Conservation (phyloP, 2,329 filamentous ascomycete species). For the Xylaria multiplex region DNA sequence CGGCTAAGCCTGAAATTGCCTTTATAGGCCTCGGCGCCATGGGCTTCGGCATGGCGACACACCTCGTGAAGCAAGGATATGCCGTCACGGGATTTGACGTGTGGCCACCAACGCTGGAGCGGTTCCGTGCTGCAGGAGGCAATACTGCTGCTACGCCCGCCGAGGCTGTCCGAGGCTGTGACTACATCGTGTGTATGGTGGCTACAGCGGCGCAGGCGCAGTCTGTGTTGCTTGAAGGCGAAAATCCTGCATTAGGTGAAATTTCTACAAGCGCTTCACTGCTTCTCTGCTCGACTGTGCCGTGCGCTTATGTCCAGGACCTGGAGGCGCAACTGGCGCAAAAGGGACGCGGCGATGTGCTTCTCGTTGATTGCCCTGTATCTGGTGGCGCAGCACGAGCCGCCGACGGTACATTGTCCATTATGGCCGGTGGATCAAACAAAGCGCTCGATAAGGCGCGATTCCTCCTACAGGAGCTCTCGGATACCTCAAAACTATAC, state of each 20-base stretch:
- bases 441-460: conserved; percentile 66
- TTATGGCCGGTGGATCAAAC: conserved; percentile 74
- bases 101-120: conserved; percentile 72
- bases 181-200: conserved; percentile 78
- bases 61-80: conserved; percentile 75
- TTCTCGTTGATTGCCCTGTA: conserved; percentile 76
- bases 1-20: conserved; percentile 57
- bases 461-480: conserved; percentile 71
- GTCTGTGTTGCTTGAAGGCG: conserved; percentile 69
- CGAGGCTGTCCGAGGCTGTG: conserved; percentile 67
- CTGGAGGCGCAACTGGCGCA: conserved; percentile 66
- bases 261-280: conserved; percentile 69
- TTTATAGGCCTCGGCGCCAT: conserved; percentile 84
- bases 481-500: conserved; percentile 69
- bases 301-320: conserved; percentile 71
- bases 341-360: conserved; percentile 68
- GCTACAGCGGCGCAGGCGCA: conserved; percentile 77
- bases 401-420: conserved; percentile 76
- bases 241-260: conserved; percentile 59
- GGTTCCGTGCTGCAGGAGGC: conserved; percentile 72
- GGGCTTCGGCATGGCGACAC: conserved; percentile 83
- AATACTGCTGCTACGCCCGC: conserved; percentile 66
- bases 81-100: conserved; percentile 77
- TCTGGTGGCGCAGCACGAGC: conserved; percentile 76
- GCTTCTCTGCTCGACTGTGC: conserved; percentile 76